Percentiles rank a stretch among this genome's conserved stretches.
Conservation (phyloP, 2,329 filamentous ascomycete species). For the Talaromyces sp. region DNA sequence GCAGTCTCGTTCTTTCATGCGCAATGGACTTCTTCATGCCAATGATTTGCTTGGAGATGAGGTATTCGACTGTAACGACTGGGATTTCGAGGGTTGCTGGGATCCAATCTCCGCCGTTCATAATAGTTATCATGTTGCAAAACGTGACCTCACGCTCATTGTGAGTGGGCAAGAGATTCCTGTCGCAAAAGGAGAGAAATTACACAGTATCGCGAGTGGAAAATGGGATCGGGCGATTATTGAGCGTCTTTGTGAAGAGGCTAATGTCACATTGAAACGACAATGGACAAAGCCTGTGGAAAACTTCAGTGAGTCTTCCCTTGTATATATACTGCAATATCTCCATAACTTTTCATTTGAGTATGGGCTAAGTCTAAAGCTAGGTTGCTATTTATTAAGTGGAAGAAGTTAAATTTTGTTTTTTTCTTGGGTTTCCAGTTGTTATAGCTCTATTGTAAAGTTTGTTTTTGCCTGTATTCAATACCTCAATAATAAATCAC, state of each 20-base stretch:
- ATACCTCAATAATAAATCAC: neutral
- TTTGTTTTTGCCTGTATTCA: neutral
- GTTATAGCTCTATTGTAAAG: neutral
- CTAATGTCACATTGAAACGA: neutral
- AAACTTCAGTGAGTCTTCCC: neutral
- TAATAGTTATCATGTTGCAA: neutral
- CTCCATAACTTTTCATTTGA: neutral
- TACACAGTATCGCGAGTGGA: neutral
- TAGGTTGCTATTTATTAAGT: neutral
- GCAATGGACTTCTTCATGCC: neutral
- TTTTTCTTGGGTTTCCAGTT: neutral
- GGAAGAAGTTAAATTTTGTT: neutral
- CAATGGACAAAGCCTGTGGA: neutral
- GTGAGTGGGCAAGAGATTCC: neutral
- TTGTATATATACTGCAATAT: neutral
- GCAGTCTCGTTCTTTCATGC: neutral
- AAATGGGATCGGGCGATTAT: neutral
- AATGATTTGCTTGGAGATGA: neutral
- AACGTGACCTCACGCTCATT: neutral
- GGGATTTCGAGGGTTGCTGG: slow-evolving; percentile 1
- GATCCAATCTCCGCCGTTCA: neutral
- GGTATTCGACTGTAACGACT: slow-evolving; percentile 7
- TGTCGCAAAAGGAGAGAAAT: neutral
- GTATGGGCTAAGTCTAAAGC: neutral
- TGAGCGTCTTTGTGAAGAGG: neutral